phyloP scores from a whole-genome alignment of 2,329 filamentous ascomycete genomes.

The Cladosporium cucumerinum region DNA sequence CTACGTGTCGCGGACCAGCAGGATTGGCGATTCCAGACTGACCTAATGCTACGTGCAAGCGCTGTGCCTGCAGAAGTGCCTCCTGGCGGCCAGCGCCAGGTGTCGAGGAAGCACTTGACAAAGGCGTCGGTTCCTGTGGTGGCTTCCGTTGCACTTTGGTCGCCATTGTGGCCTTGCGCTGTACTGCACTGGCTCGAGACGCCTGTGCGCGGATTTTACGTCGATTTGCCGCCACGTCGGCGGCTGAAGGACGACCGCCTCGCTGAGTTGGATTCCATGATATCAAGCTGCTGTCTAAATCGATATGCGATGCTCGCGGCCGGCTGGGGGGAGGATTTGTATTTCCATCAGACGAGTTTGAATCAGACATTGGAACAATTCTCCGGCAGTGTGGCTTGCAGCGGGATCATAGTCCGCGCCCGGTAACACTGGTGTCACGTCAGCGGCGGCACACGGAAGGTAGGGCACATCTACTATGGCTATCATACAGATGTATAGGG shows the following conservation, averaged over 20 bases:
- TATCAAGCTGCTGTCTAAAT: conserved; percentile 8
- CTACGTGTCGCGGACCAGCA: not conserved
- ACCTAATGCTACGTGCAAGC: not conserved
- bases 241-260: not conserved
- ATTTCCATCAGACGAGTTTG: not conserved
- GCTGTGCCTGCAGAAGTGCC: not conserved
- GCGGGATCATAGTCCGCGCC: not conserved
- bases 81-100: not conserved
- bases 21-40: not conserved
- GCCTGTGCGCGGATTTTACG: conserved; percentile 11
- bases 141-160: not conserved
- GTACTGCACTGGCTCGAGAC: conserved; percentile 5
- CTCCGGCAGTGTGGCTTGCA: not conserved
- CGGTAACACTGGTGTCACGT: not conserved
- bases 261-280: conserved; percentile 5
- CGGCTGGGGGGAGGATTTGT: not conserved
- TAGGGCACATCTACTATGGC: not conserved
- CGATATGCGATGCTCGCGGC: not conserved
- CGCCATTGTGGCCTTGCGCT: conserved; percentile 12
- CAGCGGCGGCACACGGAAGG: not conserved
- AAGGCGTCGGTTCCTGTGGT: not conserved
- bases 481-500: not conserved
- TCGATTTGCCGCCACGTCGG: not conserved
- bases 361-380: not conserved
- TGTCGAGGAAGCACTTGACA: not conserved